Evolutionary conservation across 345 rosid genomes (phyloP), one percentile per base, ranked within the genome.

Genomic region (Pugionium dolabratum): DNA sequence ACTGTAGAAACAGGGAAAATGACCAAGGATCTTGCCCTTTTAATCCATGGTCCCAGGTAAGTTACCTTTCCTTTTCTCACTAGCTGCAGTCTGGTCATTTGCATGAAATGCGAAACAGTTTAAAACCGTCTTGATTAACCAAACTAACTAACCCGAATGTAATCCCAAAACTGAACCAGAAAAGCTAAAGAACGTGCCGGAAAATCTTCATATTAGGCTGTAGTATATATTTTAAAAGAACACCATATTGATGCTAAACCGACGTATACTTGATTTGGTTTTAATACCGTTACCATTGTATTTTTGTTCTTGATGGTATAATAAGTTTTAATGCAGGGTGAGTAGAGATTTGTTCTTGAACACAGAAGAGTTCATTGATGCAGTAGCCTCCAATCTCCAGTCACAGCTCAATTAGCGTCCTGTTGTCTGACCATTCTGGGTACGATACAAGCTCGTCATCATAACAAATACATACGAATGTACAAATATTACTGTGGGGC

Each of bases 1-100:
- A 81, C 95, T 6, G 96, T 90, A 53, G 98, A 93, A 76, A 72
- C 82, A 25, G 97, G 97, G 46, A 85, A 85, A 82, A 90, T 90
- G 96, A 93, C 98, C 33, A 93, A 93, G 84, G 98, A 93, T 82
- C 98, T 93, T 68, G 90, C 97, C 64, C 69, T 93, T 69, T 76
- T 93, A 69, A 57, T 75, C 65, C 97, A 88, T 40, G 97, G 98
- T 70, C 80, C 89, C 46, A 88, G 79, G 98, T 94, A 80, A 77
- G 87, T 67, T 34, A 35, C 54, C 36, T 7, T 18, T 62, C 55
- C 31, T 62, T 56, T 31, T 40, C 39, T 48, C 52, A 54, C n/a
- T 63, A 55, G 57, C 57, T 62, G 47, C 49, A 44, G 6, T 54
- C 41, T 52, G 39, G 49, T 61, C 55, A 44, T 44, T 52, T 47